A percentile compares a stretch with the other conserved stretches of the same genome.
Evolutionary conservation across 2,329 filamentous ascomycete genomes (phyloP).

Genomic region (Pseudogymnoascus sp.): DNA sequence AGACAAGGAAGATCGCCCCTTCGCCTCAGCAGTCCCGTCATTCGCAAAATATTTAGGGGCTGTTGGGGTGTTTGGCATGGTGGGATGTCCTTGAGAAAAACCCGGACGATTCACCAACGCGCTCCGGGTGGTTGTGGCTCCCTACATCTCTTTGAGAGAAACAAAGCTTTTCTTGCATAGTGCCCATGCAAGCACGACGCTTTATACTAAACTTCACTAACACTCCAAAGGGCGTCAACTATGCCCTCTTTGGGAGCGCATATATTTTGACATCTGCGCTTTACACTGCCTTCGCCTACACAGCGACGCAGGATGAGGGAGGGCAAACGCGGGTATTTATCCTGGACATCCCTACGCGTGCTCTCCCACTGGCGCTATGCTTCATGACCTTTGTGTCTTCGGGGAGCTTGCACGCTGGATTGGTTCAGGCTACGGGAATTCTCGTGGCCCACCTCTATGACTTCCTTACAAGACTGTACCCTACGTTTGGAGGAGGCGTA

Average conservation of each 20-base stretch:
- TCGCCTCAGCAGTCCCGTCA: slow-evolving; percentile 42
- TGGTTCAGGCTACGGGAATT: slow-evolving; percentile 67
- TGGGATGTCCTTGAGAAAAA: slow-evolving; percentile 46
- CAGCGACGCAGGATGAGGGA: slow-evolving; percentile 77
- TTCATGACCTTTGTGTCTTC: slow-evolving; percentile 62
- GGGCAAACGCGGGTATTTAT: slow-evolving; percentile 71
- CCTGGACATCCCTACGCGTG: slow-evolving; percentile 73
- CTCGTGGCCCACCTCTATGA: slow-evolving; percentile 84
- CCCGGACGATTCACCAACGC: slow-evolving; percentile 34
- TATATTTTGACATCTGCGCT: slow-evolving; percentile 54
- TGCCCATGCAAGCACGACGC: background rate
- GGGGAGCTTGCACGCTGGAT: slow-evolving; percentile 40
- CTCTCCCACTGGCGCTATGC: slow-evolving; percentile 74
- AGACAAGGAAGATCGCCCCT: slow-evolving; percentile 52
- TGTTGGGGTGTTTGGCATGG: slow-evolving; percentile 48
- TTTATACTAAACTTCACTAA: slow-evolving; percentile 24
- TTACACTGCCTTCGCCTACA: slow-evolving; percentile 74
- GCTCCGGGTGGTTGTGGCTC: slow-evolving; percentile 30
- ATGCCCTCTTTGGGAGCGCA: slow-evolving; percentile 40
- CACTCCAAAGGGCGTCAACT: slow-evolving; percentile 41
- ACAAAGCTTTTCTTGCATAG: background rate
- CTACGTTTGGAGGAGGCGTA: slow-evolving; percentile 74
- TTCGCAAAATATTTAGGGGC: slow-evolving; percentile 44
- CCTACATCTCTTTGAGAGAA: slow-evolving; percentile 28
- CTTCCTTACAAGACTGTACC: slow-evolving; percentile 82